These are phyloP conservation scores for Fraxinus albicans DNA, from an alignment of 305 asterid species.

Conservation along the genomic window DNA sequence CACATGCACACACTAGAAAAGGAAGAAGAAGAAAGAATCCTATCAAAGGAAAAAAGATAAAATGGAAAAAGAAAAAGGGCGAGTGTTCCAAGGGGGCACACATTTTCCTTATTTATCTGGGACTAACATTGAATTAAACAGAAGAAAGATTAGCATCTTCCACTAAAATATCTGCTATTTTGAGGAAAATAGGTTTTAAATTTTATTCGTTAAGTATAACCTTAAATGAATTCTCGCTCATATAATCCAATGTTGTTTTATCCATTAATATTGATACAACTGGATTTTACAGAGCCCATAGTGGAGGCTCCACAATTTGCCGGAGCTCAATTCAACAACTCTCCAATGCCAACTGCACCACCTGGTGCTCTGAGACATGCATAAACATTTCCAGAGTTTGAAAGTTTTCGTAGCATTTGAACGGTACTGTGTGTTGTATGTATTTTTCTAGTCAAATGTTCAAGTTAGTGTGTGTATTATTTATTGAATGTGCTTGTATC, in stretches of 20 bases:
- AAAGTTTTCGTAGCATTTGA: constrained; percentile 11
- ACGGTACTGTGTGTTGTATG: constrained; percentile 14
- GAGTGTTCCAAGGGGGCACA: not conserved
- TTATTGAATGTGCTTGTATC: constrained; percentile 27
- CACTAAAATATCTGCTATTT: not conserved
- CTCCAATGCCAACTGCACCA: constrained; percentile 90
- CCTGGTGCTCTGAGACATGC: constrained; percentile 76
- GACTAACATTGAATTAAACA: not conserved
- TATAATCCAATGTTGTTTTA: not conserved
- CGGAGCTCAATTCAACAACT: constrained; percentile 46
- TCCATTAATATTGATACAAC: constrained; percentile 3
- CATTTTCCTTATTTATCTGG: not conserved
- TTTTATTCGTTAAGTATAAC: not conserved
- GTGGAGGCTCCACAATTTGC: constrained; percentile 82
- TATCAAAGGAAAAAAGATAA: not conserved
- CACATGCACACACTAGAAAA: not conserved
- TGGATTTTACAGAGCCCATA: constrained; percentile 71
- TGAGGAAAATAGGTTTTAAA: not conserved
- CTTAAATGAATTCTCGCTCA: not conserved
- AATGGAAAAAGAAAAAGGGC: not conserved
- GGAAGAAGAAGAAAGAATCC: too few relatives aligned
- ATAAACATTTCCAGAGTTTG: constrained; percentile 23
- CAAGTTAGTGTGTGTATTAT: constrained; percentile 18
- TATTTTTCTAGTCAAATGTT: not conserved
- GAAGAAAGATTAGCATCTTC: not conserved